Base-by-base conservation (phyloP, 2,329 filamentous ascomycete genomes). In the Pseudogymnoascus sp. region DNA sequence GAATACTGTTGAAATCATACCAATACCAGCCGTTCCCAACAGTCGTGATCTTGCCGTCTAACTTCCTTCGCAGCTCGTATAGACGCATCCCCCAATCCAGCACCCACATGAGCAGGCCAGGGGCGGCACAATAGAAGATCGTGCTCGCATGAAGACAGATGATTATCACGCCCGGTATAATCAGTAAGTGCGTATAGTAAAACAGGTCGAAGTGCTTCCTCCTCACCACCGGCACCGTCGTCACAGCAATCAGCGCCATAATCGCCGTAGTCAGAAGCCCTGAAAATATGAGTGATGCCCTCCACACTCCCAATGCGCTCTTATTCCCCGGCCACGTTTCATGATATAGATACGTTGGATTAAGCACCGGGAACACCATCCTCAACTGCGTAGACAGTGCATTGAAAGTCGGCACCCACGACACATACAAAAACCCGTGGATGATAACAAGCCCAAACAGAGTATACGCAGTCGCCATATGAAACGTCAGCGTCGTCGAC, bases 61-160 rank as follows among this genome's bases (percentile, higher is more conserved):
- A 37, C 9, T 63, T 60, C 33, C 59, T 60, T 42, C 64, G 64
- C 27, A 70, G 60, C 61, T 70, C 69, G 33, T 66, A 66, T 0
- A 70, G 15, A 2, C 69, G 66, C 68, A 70, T 70, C 12, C 55
- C 52, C 69, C 68, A 70, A 42, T 70, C 68, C 12, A 70, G 58
- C 5, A 66, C n/a, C 67, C 66, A 70, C 68, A 70, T 69, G 12
- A 64, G 61, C n/a, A 70, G 36, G 5, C 69, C 69, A 4, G 68
- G 69, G 21, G 66, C 63, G 15, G 65, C 68, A 60, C 68, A 70
- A 58, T 70, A 70, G 21, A 70, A 67, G 66, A 70, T 68, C 5
- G 68, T 70, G 33, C 68, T 70, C 6, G 69, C 68, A 60, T 70
- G 69, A 1, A 70, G 64, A 59, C 69, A 70, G 21, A 69, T 65